Evolutionary conservation across 2,329 filamentous ascomycete species (phyloP), one percentile per base, ranked within the genome.

Genomic region (Ophiognomonia clavigignenti-juglandacearum): DNA sequence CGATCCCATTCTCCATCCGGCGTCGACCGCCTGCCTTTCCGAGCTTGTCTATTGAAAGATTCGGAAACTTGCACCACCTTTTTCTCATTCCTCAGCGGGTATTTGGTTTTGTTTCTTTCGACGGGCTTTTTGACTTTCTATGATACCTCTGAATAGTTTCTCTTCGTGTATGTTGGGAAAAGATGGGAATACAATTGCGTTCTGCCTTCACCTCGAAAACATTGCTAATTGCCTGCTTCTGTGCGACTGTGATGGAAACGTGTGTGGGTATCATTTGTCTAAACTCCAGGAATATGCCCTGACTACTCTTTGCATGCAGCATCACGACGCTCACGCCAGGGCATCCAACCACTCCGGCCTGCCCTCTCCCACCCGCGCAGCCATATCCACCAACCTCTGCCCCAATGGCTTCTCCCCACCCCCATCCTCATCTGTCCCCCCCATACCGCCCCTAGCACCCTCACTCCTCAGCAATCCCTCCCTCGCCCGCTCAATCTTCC

Each of bases 401-500:
- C 34, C 44, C 26, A n/a, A 26, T 6, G 24, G 24, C 24, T 6
- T 6, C 24, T 6, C 6, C 24, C 24, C 24, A 26, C 10, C 31
- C 19, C 14, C 19, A 24, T 4, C 24, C 7, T 10, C 16, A 18
- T 3, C 22, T 20, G 6, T 22, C 20, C 16, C 5, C 24, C 4
- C 9, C 26, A n/a, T 13, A 26, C 24, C 10, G 24, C 9, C 31
- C 4, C 23, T 23, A 5, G 22, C 32, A 42, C 18, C 52, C 22
- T 42, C 43, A 37, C 37, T 39, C 29, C 56, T 54, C 24, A 70
- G 14, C 50, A 74, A 51, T 0, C 63, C 66, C 2, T 60, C 61
- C 36, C 77, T 68, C 3, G 74, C 77, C 38, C 54, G 61, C 34
- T 70, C 67, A 29, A 85, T 69, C 47, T 72, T 75, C 24, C 64